These are phyloP conservation scores for Termitomyces sp. DNA, from an alignment of 768 basidiomycete genomes.

Conservation along the genomic window DNA sequence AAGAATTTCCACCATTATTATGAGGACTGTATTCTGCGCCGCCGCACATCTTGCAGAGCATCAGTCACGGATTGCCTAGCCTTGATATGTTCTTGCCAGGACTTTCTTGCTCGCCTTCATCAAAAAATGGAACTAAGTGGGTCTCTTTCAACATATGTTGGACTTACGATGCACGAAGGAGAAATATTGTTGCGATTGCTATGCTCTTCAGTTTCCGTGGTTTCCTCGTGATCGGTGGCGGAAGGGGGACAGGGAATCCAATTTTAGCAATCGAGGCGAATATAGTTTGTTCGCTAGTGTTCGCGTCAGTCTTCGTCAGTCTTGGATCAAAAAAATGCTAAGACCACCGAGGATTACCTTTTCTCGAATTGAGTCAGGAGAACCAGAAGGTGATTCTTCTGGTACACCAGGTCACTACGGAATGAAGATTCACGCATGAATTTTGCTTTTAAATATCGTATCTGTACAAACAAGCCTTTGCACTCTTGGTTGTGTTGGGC, in stretches of 20 bases:
- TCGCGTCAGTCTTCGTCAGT: background rate
- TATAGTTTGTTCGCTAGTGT: conserved; percentile 60
- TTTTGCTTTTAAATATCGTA: conserved; percentile 88
- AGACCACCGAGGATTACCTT: conserved; percentile 38
- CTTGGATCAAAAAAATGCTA: background rate
- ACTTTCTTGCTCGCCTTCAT: conserved; percentile 50
- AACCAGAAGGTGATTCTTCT: conserved; percentile 82
- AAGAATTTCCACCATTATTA: conserved; percentile 1
- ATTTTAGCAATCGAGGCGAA: conserved; percentile 71
- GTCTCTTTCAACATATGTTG: background rate
- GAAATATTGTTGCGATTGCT: conserved; percentile 56
- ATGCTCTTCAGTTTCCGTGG: conserved; percentile 50
- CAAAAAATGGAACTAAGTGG: background rate
- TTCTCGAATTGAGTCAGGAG: conserved; percentile 67
- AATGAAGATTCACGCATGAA: conserved; percentile 81
- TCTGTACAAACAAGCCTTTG: conserved; percentile 87
- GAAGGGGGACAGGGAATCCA: conserved; percentile 52
- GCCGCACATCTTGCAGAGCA: conserved; percentile 69
- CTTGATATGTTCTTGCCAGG: conserved; percentile 59
- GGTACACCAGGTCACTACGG: conserved; percentile 71
- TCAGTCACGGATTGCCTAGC: conserved; percentile 56
- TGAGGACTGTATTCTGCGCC: conserved; percentile 31
- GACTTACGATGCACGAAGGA: conserved; percentile 57
- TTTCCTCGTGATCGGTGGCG: conserved; percentile 28
- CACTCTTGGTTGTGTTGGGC: conserved; percentile 78